Evolutionary conservation across 129 eudicot species (phyloP).

Genomic region (Chrysanthemum seticuspe): DNA sequence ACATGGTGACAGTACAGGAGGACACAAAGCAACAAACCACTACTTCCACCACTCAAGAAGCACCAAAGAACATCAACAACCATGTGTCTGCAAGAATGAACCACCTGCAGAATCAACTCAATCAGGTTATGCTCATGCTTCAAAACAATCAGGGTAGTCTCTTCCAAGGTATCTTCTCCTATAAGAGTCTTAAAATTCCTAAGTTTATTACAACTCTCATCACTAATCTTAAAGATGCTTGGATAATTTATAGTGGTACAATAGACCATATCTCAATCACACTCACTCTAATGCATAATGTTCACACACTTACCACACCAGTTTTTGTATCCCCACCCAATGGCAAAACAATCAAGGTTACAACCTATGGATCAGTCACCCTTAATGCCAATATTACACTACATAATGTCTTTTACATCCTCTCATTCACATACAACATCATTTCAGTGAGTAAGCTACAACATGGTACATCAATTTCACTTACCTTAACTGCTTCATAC

Average conservation of each 20-base stretch:
- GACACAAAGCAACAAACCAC: too few relatives aligned
- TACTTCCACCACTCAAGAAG: too few relatives aligned
- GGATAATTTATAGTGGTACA: background rate
- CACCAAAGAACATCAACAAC: too few relatives aligned
- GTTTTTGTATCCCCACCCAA: background rate
- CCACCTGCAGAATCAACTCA: too few relatives aligned
- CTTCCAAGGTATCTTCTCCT: too few relatives aligned
- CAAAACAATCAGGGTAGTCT: too few relatives aligned
- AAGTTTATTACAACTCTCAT: background rate
- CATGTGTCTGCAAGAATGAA: too few relatives aligned
- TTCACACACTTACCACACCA: background rate
- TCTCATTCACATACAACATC: background rate
- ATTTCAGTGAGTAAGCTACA: background rate
- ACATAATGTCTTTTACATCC: background rate
- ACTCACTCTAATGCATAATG: background rate
- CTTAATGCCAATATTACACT: background rate
- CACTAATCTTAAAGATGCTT: background rate
- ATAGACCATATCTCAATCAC: background rate
- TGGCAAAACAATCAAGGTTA: background rate
- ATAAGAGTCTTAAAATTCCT: too few relatives aligned
- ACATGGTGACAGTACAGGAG: too few relatives aligned
- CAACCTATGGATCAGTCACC: background rate
- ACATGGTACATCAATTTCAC: background rate
- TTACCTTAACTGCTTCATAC: background rate
- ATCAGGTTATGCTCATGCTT: too few relatives aligned